phyloP scores from a whole-genome alignment of 2,329 filamentous ascomycete genomes.

The Botrytis byssoidea region DNA sequence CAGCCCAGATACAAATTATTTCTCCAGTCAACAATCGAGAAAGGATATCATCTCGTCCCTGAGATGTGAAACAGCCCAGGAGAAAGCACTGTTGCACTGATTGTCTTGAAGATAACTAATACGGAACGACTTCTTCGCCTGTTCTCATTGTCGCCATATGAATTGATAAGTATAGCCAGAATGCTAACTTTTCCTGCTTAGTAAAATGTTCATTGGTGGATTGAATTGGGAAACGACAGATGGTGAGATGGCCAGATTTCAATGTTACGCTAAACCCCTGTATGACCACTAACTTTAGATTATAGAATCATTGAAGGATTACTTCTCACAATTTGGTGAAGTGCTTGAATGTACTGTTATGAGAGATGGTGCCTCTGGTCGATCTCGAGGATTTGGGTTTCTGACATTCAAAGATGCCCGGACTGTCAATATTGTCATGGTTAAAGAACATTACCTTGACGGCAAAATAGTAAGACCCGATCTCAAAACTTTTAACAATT shows the following conservation, averaged over 20 bases:
- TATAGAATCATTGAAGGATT: constrained; percentile 89
- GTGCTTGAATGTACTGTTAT: constrained; percentile 99
- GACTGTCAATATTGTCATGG: constrained; percentile 98
- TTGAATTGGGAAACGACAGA: constrained; percentile 99
- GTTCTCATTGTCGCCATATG: constrained; percentile 13
- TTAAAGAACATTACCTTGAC: constrained; percentile 97
- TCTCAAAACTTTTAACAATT: constrained; percentile 27
- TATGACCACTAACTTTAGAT: constrained; percentile 3
- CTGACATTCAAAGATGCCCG: constrained; percentile 97
- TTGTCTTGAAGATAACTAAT: background rate
- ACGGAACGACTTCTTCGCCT: constrained; percentile 18
- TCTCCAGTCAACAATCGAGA: background rate
- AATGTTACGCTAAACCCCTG: constrained; percentile 1
- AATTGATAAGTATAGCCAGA: constrained; percentile 19
- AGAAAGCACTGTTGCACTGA: constrained; percentile 9
- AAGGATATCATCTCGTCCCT: constrained; percentile 7
- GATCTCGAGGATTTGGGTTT: constrained; percentile 95
- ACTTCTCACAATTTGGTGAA: constrained; percentile 97
- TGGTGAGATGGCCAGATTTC: constrained; percentile 54
- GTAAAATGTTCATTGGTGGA: constrained; percentile 99
- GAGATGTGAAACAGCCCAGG: background rate
- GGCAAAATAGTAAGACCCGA: constrained; percentile 83
- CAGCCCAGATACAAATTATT: constrained; percentile 15
- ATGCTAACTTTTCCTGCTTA: constrained; percentile 46
- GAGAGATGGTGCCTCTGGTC: constrained; percentile 89